Conservation (phyloP, 1,139 yeast genomes). For the Zygoascus meyerae region DNA sequence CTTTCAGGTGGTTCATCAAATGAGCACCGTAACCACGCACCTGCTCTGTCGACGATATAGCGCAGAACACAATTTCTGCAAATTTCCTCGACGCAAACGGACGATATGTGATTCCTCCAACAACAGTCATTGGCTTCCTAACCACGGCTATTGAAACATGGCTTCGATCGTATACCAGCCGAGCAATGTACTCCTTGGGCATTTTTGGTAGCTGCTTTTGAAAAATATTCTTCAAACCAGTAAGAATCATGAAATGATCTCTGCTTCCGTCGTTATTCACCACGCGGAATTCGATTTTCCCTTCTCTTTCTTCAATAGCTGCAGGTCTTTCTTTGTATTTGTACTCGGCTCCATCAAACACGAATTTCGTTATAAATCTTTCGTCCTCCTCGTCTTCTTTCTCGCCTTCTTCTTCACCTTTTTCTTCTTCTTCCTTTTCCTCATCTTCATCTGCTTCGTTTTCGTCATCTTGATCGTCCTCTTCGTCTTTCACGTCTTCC, state of each 20-base stretch:
- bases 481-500: slow-evolving; percentile 19
- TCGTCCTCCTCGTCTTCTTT: slow-evolving; percentile 28
- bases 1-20: slow-evolving; percentile 93
- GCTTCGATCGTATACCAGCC: slow-evolving; percentile 88
- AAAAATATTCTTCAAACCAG: slow-evolving; percentile 92
- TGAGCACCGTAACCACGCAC: slow-evolving; percentile 99
- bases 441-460: slow-evolving; percentile 25
- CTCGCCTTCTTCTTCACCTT: slow-evolving; percentile 25
- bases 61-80: slow-evolving; percentile 98
- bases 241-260: slow-evolving; percentile 84
- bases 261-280: slow-evolving; percentile 89
- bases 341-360: slow-evolving; percentile 74
- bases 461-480: slow-evolving; percentile 18
- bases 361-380: slow-evolving; percentile 41
- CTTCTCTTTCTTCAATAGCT: slow-evolving; percentile 86
- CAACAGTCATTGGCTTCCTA: slow-evolving; percentile 86
- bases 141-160: slow-evolving; percentile 96
- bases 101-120: slow-evolving; percentile 94
- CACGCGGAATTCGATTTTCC: slow-evolving; percentile 87
- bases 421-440: slow-evolving; percentile 26
- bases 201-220: slow-evolving; percentile 96
- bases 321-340: slow-evolving; percentile 90
- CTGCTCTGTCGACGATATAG: slow-evolving; percentile 94
- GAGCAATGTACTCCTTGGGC: slow-evolving; percentile 95
- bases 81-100: slow-evolving; percentile 87